Evolutionary conservation across 2,329 filamentous ascomycete species (phyloP), one percentile per base, ranked within the genome.

Genomic region (Pseudogymnoascus destructans): DNA sequence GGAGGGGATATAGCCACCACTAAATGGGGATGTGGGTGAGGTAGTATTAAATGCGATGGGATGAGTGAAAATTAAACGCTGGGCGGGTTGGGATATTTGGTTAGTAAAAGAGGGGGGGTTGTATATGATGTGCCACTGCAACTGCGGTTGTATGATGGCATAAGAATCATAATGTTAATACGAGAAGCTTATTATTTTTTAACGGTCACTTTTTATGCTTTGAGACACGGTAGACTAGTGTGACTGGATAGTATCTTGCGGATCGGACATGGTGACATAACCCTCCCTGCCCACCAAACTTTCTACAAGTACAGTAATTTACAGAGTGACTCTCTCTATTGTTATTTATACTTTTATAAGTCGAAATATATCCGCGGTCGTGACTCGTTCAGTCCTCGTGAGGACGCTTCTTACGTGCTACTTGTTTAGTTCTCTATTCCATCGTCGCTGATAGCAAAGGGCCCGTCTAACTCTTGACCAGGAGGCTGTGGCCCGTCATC

Each of bases 401-500:
- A 46, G 62, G 61, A 61, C 64, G 64, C 60, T 68, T 68, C 63
- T 63, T 67, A 63, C 66, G 66, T 68, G 63, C 59, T 40, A 57
- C 33, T n/a, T 42, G 23, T 57, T 42, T 36, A 27, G 55, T 21
- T 17, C n/a, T 57, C 23, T 17, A 27, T 57, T 40, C 33, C 38
- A 8, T 15, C 2, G 23, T 25, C 33, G 35, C 17, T 27, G 27
- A 17, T 42, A 32, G 30, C 6, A 55, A 11, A 54, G 33, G 56
- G 36, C 35, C 57, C 59, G 64, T 68, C 66, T 69, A 70, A 66
- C 63, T 77, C 81, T 89, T 95, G 68, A 90, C 75, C 66, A 98
- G 78, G 68, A 98, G 78, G 73, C 84, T 95, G 69, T 77, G 75
- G 60, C 93, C 91, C 60, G 87, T 88, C 93, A 98, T 98, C 72